A percentile compares a stretch with the other conserved stretches of the same genome.
These are phyloP conservation scores for Stromatinia cepivora DNA, from an alignment of 2,329 filamentous ascomycete species.

Conservation along the genomic window DNA sequence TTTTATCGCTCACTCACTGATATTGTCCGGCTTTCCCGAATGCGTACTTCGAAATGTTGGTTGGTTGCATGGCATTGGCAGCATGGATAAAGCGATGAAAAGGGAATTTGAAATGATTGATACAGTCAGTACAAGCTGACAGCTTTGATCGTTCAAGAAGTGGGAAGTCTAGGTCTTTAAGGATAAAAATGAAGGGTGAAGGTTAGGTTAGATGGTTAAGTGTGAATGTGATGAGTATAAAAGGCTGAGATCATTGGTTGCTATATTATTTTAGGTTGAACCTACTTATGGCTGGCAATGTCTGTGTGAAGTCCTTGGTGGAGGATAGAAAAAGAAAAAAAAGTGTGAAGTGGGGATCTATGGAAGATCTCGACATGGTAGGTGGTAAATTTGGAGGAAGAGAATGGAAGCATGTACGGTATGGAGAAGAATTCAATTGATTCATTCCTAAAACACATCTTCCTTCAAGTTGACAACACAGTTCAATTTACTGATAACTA, in stretches of 20 bases:
- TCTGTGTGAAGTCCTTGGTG: not conserved
- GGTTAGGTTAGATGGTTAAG: not conserved
- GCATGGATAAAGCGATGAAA: slow-evolving; percentile 11
- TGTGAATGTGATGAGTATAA: slow-evolving; percentile 1
- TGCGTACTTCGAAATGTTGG: not conserved
- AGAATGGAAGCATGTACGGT: not conserved
- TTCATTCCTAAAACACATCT: not conserved
- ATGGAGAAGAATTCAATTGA: not conserved
- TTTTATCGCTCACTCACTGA: slow-evolving; percentile 4
- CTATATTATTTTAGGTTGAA: slow-evolving; percentile 10
- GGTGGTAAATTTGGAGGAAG: not conserved
- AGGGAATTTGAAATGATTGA: not conserved
- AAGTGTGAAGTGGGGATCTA: not conserved
- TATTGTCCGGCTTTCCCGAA: slow-evolving; percentile 8
- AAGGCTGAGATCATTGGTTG: slow-evolving; percentile 10
- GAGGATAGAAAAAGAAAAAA: not conserved
- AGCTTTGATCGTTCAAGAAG: not conserved
- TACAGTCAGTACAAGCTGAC: not conserved
- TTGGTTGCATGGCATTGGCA: not conserved
- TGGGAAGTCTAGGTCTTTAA: slow-evolving; percentile 16
- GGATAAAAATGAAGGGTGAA: not conserved
- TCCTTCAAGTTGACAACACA: slow-evolving; percentile 10
- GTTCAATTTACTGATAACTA: slow-evolving; percentile 8
- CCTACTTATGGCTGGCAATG: slow-evolving; percentile 1
- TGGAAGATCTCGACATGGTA: slow-evolving; percentile 16